Percentiles rank a stretch among this genome's conserved stretches.
Conservation (phyloP, 805 yeast species). For the Wickerhamiella parazyma region DNA sequence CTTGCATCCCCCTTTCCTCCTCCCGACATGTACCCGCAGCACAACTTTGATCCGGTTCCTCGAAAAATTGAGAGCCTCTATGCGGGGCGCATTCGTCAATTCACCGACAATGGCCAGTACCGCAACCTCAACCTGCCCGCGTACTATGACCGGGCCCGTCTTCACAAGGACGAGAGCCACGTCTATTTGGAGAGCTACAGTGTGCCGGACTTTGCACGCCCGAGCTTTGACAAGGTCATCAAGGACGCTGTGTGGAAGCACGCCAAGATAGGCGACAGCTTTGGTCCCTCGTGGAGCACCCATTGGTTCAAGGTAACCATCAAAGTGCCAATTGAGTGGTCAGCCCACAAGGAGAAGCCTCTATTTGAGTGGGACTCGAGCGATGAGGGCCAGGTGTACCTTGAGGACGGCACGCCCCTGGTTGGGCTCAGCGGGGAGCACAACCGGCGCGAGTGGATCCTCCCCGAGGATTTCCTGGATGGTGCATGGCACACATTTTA, state of each 20-base stretch:
- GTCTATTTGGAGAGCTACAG: constrained; percentile 53
- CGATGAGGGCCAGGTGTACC: constrained; percentile 74
- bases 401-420: constrained; percentile 47
- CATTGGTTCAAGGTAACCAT: constrained; percentile 76
- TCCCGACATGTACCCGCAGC: constrained; percentile 4
- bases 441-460: constrained; percentile 49
- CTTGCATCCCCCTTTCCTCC: not conserved
- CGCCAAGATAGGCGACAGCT: constrained; percentile 47
- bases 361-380: constrained; percentile 74
- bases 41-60: constrained; percentile 45
- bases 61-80: constrained; percentile 67
- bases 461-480: constrained; percentile 45
- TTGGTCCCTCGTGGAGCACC: constrained; percentile 95
- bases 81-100: constrained; percentile 60
- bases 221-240: constrained; percentile 47
- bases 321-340: constrained; percentile 52
- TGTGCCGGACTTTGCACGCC: constrained; percentile 58
- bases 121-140: constrained; percentile 60
- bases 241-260: constrained; percentile 34
- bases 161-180: constrained; percentile 32
- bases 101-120: constrained; percentile 71
- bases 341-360: constrained; percentile 38
- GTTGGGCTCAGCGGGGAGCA: constrained; percentile 84
- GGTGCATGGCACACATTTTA: constrained; percentile 52
- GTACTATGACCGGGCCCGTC: constrained; percentile 53